These are phyloP conservation scores for Fusarium globosum DNA, from an alignment of 2,329 filamentous ascomycete genomes.

Conservation along the genomic window DNA sequence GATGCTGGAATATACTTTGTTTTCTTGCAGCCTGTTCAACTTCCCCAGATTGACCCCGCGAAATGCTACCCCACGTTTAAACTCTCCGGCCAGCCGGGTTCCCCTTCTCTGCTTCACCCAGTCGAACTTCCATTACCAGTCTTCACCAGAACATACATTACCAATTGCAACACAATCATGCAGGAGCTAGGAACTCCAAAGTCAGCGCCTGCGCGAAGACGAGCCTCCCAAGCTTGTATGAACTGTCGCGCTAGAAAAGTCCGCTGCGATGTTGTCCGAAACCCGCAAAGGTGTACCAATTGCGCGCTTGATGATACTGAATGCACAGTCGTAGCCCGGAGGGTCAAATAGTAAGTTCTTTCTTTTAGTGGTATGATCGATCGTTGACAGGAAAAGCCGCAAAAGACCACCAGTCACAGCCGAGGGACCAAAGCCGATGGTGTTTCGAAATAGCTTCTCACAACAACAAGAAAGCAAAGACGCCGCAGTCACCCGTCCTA, in stretches of 20 bases:
- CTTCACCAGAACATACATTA: background rate
- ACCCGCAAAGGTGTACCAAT: background rate
- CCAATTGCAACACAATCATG: background rate
- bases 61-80: background rate
- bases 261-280: background rate
- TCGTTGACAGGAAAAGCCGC: background rate
- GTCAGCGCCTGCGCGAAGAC: background rate
- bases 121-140: background rate
- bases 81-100: background rate
- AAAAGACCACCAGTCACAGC: fast-evolving
- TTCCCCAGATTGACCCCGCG: background rate
- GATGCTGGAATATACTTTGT: background rate
- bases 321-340: background rate
- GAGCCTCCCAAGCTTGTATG: background rate
- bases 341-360: background rate
- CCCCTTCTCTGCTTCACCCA: background rate
- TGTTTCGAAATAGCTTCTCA: background rate
- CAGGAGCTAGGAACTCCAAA: fast-evolving
- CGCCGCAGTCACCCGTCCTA: fast-evolving
- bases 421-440: background rate
- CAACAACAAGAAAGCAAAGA: too few species aligned
- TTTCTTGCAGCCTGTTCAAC: background rate
- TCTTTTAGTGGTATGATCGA: fast-evolving
- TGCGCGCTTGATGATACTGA: background rate
- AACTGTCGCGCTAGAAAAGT: background rate